Base-by-base conservation (phyloP, 1,284 basidiomycete genomes). In the Marasmius sp. region DNA sequence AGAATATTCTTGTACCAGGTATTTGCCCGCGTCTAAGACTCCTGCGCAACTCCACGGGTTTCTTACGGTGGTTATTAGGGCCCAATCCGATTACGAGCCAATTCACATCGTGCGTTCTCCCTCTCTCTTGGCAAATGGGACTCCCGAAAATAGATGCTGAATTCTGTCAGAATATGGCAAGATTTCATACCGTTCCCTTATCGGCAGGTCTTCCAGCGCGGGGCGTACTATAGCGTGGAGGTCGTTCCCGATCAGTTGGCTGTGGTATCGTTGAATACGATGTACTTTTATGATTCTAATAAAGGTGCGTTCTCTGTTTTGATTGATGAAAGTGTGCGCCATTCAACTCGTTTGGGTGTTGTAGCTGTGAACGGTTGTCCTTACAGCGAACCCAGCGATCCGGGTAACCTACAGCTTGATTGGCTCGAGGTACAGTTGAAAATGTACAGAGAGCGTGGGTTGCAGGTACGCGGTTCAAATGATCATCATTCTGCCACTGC, bases 251-350 rank as follows among this genome's bases (percentile, higher is more conserved):
- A 88, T 68, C 72, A 84, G 58, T 71, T 97, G 18, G 92, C 93
- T 8, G 93, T 91, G 51, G 88, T 97, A 71, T 91, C 89, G 66
- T 78, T 97, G 63, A 97, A 97, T 75, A 96, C 95, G 1, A 84
- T 97, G 75, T 97, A 94, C 76, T 96, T 94, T 78, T 97, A 92
- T 75, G 90, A 94, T 71, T 89, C 89, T 38, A 97, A 97, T 77
- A 93, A 94, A 78, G 91, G 92, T 87, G 68, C 71, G 78, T 65
- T 41, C 18, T 60, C 56, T 57, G 18, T 60, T 50, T n/a, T 38
- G 36, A 57, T 16, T 34, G 48, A 18, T 27, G 27, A 27, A 27
- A 11, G 34, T 27, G 14, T 54, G 43, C 45, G 20, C 36, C 38
- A n/a, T 22, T 16, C 49, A 38, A 51, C 43, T 16, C 50, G n/a